Base-by-base conservation (phyloP, 106 monocot species). In the Chionographis japonica region DNA sequence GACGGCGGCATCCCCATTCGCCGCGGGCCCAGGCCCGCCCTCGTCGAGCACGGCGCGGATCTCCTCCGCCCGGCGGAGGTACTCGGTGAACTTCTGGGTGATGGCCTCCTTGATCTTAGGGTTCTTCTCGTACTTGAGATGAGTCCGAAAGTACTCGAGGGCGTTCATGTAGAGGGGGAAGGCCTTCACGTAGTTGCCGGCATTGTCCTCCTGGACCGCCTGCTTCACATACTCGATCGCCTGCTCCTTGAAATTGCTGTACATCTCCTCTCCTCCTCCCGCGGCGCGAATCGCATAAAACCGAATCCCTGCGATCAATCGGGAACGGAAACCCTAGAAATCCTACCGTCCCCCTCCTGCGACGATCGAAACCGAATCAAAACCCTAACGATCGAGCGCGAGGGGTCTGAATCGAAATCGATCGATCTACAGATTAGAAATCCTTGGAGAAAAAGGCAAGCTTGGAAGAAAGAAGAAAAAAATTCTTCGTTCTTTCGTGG, bases 201-300 rank as follows among this genome's bases (percentile, higher is more conserved):
- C 90, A 74, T 85, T 90, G 80, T 86, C 90, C 56, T 86, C 90
- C 66, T 86, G 83, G 16, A 90, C 86, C n/a, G 90, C 86, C 62
- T 86, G 90, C 70, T 78, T 90, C 75, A 90, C 90, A 78, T 83
- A 90, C 86, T 85, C 90, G 80, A 90, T 90, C 72, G 90, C 90
- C 74, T 90, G 90, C 73, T 90, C 90, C 72, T 90, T 89, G 73
- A 82, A 77, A 61, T 82, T 77, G 69, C 69, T 74, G 56, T 77
- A 82, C 82, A 82, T 82, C 74, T 50, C 56, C 56, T 15, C 19
- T 40, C 54, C 11, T 12, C 43, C 9, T 58, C n/a, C 6, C 36
- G 4, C 40, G 2, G 37, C 54, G 7, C 40, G 2, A 66, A 53
- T 53, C 52, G n/a, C 39, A 55, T 54, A 40, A 15, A 40, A 6